phyloP scores from a whole-genome alignment of 192 early-diverging fungal species.

The Lunasporangiospora selenospora region DNA sequence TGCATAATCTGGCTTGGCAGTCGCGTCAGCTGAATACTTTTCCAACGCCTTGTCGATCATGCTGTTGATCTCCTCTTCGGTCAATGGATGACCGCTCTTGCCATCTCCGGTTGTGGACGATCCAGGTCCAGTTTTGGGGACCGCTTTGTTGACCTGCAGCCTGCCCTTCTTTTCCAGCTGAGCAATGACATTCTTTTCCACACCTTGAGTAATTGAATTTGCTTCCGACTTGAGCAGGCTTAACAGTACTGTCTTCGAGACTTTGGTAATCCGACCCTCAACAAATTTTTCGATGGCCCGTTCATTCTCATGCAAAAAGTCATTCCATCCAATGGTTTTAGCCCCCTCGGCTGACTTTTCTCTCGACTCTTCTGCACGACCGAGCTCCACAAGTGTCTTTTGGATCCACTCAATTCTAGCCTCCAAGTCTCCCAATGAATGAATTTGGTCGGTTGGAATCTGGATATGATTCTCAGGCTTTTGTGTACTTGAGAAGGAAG shows the following conservation, averaged over 20 bases:
- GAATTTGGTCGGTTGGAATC: constrained; percentile 26
- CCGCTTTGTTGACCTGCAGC: constrained; percentile 21
- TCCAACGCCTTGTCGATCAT: constrained; percentile 67
- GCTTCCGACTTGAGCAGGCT: constrained; percentile 29
- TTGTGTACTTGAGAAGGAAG: no score
- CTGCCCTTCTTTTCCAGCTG: constrained; percentile 35
- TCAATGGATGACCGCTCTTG: constrained; percentile 3
- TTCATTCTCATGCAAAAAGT: constrained; percentile 33
- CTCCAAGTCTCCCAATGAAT: constrained; percentile 26
- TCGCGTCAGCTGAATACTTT: constrained; percentile 60
- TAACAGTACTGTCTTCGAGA: constrained; percentile 26
- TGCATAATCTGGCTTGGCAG: constrained; percentile 75
- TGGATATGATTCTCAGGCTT: no score
- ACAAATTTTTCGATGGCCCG: constrained; percentile 20
- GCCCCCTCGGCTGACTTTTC: background rate
- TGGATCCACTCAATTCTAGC: constrained; percentile 30
- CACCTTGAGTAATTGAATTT: constrained; percentile 27
- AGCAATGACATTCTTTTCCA: constrained; percentile 32
- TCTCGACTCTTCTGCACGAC: constrained; percentile 14
- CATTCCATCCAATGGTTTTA: constrained; percentile 10
- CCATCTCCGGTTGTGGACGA: background rate
- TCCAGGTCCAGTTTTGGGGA: background rate
- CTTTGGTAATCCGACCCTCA: constrained; percentile 29
- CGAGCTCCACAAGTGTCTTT: constrained; percentile 12
- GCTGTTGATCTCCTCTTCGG: constrained; percentile 45